Evolutionary conservation across 2,329 filamentous ascomycete species (phyloP).

Genomic region (Trichocomaceae sp.): DNA sequence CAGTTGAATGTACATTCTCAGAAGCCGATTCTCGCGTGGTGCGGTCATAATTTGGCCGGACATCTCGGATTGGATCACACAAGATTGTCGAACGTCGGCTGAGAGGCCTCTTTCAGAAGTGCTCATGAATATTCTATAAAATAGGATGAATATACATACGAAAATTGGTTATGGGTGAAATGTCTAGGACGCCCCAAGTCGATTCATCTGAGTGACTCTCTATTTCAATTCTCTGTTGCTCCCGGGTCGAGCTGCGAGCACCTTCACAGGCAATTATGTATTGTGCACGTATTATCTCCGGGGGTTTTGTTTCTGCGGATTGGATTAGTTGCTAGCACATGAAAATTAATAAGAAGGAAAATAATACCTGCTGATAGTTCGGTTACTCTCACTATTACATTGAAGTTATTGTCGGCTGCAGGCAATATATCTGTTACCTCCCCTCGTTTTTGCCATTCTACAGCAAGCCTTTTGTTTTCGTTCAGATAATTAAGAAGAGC

Average conservation of each 20-base stretch:
- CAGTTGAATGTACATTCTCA: constrained; percentile 61
- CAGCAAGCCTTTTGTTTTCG: background rate
- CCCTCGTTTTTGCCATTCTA: constrained; percentile 1
- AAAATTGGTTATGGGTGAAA: constrained; percentile 52
- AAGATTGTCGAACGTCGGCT: constrained; percentile 52
- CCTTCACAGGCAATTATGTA: constrained; percentile 65
- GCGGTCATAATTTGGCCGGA: constrained; percentile 59
- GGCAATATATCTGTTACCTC: background rate
- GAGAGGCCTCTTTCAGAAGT: background rate
- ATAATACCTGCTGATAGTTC: no score
- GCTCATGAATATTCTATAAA: background rate
- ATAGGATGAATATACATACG: constrained; percentile 16
- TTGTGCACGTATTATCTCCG: constrained; percentile 45
- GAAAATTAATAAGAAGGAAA: background rate
- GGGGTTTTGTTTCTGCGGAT: constrained; percentile 25
- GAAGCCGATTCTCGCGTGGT: constrained; percentile 58
- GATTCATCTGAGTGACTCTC: constrained; percentile 46
- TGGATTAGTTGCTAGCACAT: background rate
- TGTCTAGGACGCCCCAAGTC: constrained; percentile 43
- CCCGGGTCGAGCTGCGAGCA: constrained; percentile 59
- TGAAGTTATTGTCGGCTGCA: background rate
- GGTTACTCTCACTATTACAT: no score
- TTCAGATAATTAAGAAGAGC: background rate
- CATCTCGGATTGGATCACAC: constrained; percentile 49
- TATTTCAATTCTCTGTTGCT: constrained; percentile 51